Percentiles rank a stretch among this genome's conserved stretches.
These are phyloP conservation scores for Penicillium sp. DNA, from an alignment of 2,329 filamentous ascomycete species.

Conservation along the genomic window DNA sequence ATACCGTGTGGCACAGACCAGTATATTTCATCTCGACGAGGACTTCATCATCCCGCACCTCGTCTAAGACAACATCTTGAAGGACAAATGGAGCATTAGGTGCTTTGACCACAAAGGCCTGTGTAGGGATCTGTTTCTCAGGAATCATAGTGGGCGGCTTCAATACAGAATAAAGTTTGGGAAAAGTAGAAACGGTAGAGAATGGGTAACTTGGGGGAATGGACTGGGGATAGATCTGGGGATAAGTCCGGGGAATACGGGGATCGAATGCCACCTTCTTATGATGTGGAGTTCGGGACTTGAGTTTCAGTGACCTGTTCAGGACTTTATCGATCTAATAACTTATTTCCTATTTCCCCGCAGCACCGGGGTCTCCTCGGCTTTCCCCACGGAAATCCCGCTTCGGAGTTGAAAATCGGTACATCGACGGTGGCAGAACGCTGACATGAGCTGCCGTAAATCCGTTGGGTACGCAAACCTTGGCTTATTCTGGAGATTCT, in stretches of 20 bases:
- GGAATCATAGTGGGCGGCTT: conserved; percentile 14
- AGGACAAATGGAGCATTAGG: conserved; percentile 20
- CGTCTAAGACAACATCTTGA: conserved; percentile 27
- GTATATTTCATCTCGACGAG: conserved; percentile 37
- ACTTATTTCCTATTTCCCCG: conserved; percentile 6
- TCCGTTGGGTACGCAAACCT: background rate
- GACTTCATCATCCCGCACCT: conserved; percentile 28
- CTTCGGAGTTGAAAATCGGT: conserved; percentile 10
- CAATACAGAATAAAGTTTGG: background rate
- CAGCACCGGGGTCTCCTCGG: background rate
- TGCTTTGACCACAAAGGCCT: conserved; percentile 18
- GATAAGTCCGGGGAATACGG: background rate
- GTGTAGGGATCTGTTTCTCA: conserved; percentile 17
- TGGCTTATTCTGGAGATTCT: background rate
- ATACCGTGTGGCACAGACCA: conserved; percentile 33
- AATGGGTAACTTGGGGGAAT: background rate
- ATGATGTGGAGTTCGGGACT: background rate
- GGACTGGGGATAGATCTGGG: background rate
- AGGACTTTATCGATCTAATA: background rate
- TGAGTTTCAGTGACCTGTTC: background rate
- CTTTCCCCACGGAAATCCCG: conserved; percentile 5
- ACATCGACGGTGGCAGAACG: background rate
- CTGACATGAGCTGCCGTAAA: background rate
- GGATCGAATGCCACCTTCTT: background rate
- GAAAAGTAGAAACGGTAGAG: background rate